These are phyloP conservation scores for Russula sp. DNA, from an alignment of 768 basidiomycete species.

Conservation along the genomic window DNA sequence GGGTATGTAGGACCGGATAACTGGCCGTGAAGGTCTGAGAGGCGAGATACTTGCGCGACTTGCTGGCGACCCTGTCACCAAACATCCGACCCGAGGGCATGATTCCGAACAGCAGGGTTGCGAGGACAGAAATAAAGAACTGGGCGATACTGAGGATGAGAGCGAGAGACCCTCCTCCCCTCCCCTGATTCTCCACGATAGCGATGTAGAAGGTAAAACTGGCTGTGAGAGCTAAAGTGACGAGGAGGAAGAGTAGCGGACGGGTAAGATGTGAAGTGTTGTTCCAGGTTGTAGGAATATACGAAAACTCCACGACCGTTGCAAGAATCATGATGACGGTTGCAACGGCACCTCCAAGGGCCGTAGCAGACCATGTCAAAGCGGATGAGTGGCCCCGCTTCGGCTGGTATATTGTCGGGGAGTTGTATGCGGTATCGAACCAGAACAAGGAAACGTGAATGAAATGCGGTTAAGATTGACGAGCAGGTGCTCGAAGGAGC, in stretches of 20 bases:
- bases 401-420: slow-evolving; percentile 65
- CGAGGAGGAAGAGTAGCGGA: slow-evolving; percentile 77
- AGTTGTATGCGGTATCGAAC: slow-evolving; percentile 96
- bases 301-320: slow-evolving; percentile 91
- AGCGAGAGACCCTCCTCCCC: too few species aligned
- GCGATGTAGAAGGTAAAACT: slow-evolving; percentile 95
- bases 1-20: slow-evolving; percentile 63
- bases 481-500: slow-evolving; percentile 90
- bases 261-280: slow-evolving; percentile 94
- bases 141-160: too few species aligned
- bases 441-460: slow-evolving; percentile 92
- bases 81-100: slow-evolving; percentile 98
- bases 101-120: slow-evolving; percentile 79
- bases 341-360: slow-evolving; percentile 92
- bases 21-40: slow-evolving; percentile 97
- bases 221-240: slow-evolving; percentile 85
- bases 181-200: slow-evolving; percentile 72
- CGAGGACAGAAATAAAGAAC: slow-evolving; percentile 90
- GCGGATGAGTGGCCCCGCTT: slow-evolving; percentile 55
- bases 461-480: slow-evolving; percentile 99
- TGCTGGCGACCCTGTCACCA: slow-evolving; percentile 97
- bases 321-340: slow-evolving; percentile 86
- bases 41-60: slow-evolving; percentile 95
- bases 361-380: slow-evolving; percentile 88
- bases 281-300: slow-evolving; percentile 98